Evolutionary conservation across 208 protist species (phyloP).

Genomic region (Leishmania mexicana): DNA sequence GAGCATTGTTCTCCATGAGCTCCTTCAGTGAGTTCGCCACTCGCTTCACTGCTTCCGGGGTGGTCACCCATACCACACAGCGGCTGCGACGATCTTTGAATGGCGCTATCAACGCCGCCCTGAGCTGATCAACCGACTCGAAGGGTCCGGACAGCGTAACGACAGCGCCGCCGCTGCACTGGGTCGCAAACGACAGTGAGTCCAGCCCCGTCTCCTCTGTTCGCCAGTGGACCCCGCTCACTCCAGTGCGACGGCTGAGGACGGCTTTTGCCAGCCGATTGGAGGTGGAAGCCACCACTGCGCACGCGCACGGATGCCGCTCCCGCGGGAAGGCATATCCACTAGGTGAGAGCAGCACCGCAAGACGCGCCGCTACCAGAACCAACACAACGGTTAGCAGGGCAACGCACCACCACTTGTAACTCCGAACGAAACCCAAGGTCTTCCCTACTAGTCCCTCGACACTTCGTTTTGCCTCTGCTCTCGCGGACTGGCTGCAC

Average conservation of each 20-base stretch:
- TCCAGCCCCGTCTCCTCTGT: slow-evolving; percentile 3
- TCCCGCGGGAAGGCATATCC: not conserved
- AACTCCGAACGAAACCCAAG: not conserved
- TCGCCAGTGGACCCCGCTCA: slow-evolving; percentile 42
- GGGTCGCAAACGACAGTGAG: slow-evolving; percentile 10
- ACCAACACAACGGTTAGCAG: not conserved
- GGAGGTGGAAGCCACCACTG: not conserved
- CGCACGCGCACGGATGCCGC: slow-evolving; percentile 27
- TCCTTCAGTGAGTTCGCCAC: slow-evolving; percentile 67
- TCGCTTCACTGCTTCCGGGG: slow-evolving; percentile 26
- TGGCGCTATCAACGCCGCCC: slow-evolving; percentile 23
- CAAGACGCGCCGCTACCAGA: not conserved
- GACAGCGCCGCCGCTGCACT: slow-evolving; percentile 16
- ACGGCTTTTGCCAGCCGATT: slow-evolving; percentile 30
- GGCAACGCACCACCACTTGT: not conserved
- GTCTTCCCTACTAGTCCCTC: not conserved
- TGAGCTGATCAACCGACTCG: slow-evolving; percentile 24
- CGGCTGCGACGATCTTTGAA: slow-evolving; percentile 7
- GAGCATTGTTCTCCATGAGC: slow-evolving; percentile 66
- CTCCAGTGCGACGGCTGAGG: slow-evolving; percentile 31
- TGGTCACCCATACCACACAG: slow-evolving; percentile 66
- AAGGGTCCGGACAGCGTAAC: slow-evolving; percentile 9
- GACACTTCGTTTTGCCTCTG: not conserved
- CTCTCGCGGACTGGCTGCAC: not conserved
- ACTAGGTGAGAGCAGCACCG: not conserved